A percentile compares a stretch with the other conserved stretches of the same genome.
Evolutionary conservation across 2,329 filamentous ascomycete species (phyloP).

Genomic region (Coniella vitis): DNA sequence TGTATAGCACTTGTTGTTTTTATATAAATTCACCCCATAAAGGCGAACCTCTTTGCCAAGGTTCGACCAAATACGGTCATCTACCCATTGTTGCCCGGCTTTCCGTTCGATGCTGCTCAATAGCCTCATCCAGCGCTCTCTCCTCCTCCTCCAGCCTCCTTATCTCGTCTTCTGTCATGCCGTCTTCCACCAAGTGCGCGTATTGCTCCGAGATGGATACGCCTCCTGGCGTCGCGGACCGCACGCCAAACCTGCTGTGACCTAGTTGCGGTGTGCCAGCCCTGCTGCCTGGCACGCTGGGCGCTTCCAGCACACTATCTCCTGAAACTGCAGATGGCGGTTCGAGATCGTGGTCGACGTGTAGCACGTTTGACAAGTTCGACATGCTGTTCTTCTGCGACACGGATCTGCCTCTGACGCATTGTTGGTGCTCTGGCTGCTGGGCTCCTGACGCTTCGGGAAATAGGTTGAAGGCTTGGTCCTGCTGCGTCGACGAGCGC

Average conservation of each 20-base stretch:
- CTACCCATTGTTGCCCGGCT: background rate
- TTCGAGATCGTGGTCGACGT: background rate
- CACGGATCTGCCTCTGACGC: conserved; percentile 2
- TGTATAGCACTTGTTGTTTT: too few species aligned
- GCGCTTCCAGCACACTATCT: background rate
- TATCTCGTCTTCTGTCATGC: conserved; percentile 53
- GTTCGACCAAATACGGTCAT: background rate
- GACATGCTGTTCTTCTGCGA: background rate
- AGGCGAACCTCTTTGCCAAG: too few species aligned
- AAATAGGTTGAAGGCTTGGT: conserved; percentile 27
- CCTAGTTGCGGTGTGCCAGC: background rate
- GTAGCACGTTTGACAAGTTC: conserved; percentile 1
- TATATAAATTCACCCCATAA: too few species aligned
- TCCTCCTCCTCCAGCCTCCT: conserved; percentile 51
- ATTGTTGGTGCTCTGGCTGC: conserved; percentile 12
- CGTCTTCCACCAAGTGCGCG: conserved; percentile 51
- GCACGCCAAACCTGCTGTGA: conserved; percentile 14
- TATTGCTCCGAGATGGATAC: conserved; percentile 32
- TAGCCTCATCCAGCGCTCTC: conserved; percentile 48
- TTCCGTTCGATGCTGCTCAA: conserved; percentile 35
- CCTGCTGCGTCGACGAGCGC: conserved; percentile 12
- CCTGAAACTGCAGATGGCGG: conserved; percentile 6
- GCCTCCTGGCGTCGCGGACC: conserved; percentile 24
- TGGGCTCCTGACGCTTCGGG: conserved; percentile 21
- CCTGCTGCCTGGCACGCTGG: background rate